These are phyloP conservation scores for Mycena filopes DNA, from an alignment of 768 basidiomycete genomes.

Conservation along the genomic window DNA sequence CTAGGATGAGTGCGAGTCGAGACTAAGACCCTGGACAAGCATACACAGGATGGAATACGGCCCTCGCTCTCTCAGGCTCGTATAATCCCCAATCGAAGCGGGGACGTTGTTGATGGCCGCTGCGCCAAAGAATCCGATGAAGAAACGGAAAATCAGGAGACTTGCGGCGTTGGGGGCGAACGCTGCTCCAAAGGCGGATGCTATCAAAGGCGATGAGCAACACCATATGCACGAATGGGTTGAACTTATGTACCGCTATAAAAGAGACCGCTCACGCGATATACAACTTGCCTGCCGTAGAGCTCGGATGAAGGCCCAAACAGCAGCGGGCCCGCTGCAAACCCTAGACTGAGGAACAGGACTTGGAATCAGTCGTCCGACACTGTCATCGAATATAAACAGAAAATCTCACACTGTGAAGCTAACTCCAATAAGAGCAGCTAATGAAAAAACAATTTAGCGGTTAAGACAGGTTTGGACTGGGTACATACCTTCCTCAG, in stretches of 20 bases:
- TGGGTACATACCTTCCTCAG: conserved; percentile 23
- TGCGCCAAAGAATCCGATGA: conserved; percentile 28
- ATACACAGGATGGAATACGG: conserved; percentile 23
- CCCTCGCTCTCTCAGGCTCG: conserved; percentile 2
- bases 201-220: not conserved
- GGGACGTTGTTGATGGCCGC: conserved; percentile 28
- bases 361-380: not conserved
- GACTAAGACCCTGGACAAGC: not conserved
- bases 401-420: conserved; percentile 21
- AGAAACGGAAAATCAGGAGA: conserved; percentile 31
- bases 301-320: conserved; percentile 39
- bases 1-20: not conserved
- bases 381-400: not conserved
- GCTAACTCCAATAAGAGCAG: conserved; percentile 22
- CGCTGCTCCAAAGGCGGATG: conserved; percentile 27
- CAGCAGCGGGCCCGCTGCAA: conserved; percentile 30
- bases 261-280: conserved; percentile 1
- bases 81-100: conserved; percentile 29
- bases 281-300: conserved; percentile 33
- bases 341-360: conserved; percentile 18
- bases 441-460: not conserved
- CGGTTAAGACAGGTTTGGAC: not conserved
- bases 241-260: conserved; percentile 22
- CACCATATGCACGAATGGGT: not conserved
- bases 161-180: conserved; percentile 22